Base-by-base conservation (phyloP, 805 yeast genomes). In the Nakazawaea populi region DNA sequence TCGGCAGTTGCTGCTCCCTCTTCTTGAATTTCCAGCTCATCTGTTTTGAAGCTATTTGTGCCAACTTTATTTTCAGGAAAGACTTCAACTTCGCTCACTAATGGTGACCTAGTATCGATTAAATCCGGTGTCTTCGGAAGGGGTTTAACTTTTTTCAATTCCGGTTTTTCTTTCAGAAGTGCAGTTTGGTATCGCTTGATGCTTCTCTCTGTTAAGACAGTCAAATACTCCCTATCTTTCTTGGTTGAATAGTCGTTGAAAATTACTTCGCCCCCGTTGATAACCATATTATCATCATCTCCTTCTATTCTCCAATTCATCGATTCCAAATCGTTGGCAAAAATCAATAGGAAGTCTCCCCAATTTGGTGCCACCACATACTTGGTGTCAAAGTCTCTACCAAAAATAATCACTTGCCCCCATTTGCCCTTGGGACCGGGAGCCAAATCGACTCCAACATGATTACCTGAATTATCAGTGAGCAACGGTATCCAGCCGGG, bases 391-490 rank as follows among this genome's bases (percentile, higher is more conserved):
- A 83, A 89, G 51, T 90, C 97, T 61, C 96, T 81, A 30, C 97
- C 97, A 66, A 88, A 91, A 44, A 89, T 61, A 48, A 91, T 91
- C 27, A 90, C 88, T 69, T 91, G 97, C 27, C 97, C 97, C 72
- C 82, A 76, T 32, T 66, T 72, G 41, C 96, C 96, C 30, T 72
- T 68, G 6, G 81, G 72, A 5, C 86, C 96, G 1, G 91, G 90
- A 6, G 85, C 83, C 53, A 91, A 73, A 66, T 91, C 97, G 10
- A 91, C 76, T 48, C 89, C 97, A 48, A 91, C 81, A 64, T 88
- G 89, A 69, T 91, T 91, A 31, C 97, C 97, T 3, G 85, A 81
- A 51, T 80, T 80, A 63, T 91, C 97, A 18, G 94, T 87, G 29
- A 89, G 76, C 46, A 91, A 68, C 2, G 97, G 97, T 48, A 91